Evolutionary conservation across 768 basidiomycete species (phyloP).

Genomic region (Agrocybe pediades): DNA sequence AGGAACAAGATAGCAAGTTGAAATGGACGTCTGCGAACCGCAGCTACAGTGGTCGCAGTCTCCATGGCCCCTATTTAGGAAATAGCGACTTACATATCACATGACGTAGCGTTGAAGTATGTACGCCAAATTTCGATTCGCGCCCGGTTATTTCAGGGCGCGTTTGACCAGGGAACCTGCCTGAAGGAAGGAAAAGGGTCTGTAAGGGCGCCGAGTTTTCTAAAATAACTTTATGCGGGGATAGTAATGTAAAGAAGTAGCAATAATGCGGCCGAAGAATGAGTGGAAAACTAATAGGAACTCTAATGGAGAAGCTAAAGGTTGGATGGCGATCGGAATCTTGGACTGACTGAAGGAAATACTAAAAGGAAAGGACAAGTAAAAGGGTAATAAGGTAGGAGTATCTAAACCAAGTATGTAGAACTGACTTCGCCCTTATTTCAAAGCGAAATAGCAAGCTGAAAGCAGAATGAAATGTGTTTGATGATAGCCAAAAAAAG

Average conservation of each 20-base stretch:
- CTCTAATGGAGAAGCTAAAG: neutral
- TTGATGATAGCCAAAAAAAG: constrained; percentile 4
- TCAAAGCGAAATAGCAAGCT: neutral
- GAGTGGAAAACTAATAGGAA: neutral
- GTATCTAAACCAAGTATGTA: neutral
- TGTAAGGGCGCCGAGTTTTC: no score
- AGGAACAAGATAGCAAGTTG: neutral
- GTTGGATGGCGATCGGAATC: neutral
- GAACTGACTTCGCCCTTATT: neutral
- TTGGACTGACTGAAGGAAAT: neutral
- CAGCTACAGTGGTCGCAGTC: neutral
- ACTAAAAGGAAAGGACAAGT: neutral
- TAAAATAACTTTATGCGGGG: no score
- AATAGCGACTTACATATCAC: constrained; percentile 6
- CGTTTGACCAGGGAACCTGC: no score
- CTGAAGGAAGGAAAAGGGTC: no score
- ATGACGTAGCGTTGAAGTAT: neutral
- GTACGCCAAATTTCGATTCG: neutral
- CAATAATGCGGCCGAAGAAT: neutral
- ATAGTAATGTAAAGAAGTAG: neutral
- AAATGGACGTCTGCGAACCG: constrained; percentile 1
- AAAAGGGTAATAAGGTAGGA: neutral
- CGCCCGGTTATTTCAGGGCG: neutral
- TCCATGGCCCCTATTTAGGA: constrained; percentile 6
- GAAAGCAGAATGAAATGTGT: neutral